Conservation (phyloP, 495 filamentous ascomycete species). For the Neurospora hispaniola region DNA sequence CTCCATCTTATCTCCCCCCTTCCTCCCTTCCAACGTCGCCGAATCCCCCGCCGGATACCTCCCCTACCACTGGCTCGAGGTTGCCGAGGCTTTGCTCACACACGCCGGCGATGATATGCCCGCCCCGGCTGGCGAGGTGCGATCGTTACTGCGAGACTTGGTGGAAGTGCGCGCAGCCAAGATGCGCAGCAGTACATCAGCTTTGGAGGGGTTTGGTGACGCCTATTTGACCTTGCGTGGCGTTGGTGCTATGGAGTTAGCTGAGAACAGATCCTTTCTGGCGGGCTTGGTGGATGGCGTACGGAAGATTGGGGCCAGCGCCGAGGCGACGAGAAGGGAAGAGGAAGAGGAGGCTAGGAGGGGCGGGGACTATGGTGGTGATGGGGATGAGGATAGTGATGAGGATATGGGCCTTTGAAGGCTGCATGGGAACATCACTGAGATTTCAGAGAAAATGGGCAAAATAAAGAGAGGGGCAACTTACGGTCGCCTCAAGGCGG, state of each 20-base stretch:
- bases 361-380: conserved; percentile 27
- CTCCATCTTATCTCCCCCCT: conserved; percentile 42
- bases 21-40: conserved; percentile 48
- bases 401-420: conserved; percentile 36
- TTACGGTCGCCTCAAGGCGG: background rate
- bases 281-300: conserved; percentile 78
- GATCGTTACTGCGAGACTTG: conserved; percentile 68
- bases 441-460: too few species aligned
- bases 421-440: background rate
- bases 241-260: conserved; percentile 83
- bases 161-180: conserved; percentile 85
- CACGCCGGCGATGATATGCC: conserved; percentile 78
- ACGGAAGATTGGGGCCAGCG: conserved; percentile 51
- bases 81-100: conserved; percentile 74
- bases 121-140: conserved; percentile 54
- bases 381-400: conserved; percentile 37
- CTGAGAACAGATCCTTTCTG: conserved; percentile 78
- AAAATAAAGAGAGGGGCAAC: background rate
- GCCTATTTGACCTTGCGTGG: conserved; percentile 69
- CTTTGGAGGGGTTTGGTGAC: conserved; percentile 54
- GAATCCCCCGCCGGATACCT: conserved; percentile 53
- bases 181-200: conserved; percentile 61
- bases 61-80: conserved; percentile 90
- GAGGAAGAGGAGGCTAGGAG: conserved; percentile 39
- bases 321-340: conserved; percentile 45